Base-by-base conservation (phyloP, 2,329 filamentous ascomycete species). In the Colletotrichum chrysophilum region DNA sequence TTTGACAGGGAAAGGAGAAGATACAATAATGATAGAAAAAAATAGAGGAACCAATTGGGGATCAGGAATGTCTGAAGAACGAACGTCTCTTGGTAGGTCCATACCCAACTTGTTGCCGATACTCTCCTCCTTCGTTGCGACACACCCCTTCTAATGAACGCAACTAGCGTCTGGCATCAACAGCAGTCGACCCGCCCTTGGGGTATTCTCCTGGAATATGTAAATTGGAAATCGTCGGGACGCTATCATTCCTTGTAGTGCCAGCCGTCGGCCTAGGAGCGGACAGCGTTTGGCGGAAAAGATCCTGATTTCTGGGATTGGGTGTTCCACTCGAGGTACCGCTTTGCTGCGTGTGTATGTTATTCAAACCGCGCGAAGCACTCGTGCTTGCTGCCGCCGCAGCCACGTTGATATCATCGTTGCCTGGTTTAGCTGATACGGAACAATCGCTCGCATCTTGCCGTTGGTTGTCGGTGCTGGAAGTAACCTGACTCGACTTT, bases 201-300 rank as follows among this genome's bases (percentile, higher is more conserved):
- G 92, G 92, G 80, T 89, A 95, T 78, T 93, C 89, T 13, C 94
- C 94, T 5, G 94, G 94, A 21, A 95, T 89, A 80, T 94, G 93
- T 66, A 95, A 84, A 80, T 93, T 89, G 70, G 91, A 92, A 60
- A 94, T 90, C 32, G 89, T 91, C 14, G 88, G 87, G 8, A 88
- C 86, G 78, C 89, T 88, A 62, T 87, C 84, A 16, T 83, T 84
- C 65, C 87, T 81, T 8, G 62, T 65, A 67, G 78, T 79, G 65
- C 79, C 76, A 10, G 79, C 78, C 2, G 79, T 78, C 4, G 82
- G 82, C 43, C 84, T 80, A 12, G 36, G 30, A 13, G 78, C 72
- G 16, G 78, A 34, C 12, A 24, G 14, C n/a, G 56, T 64, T 12
- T 73, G 75, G 24, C 55, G 72, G 38, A 36, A 21, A n/a, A 52